Evolutionary conservation across 805 yeast species (phyloP), one percentile per base, ranked within the genome.

Genomic region (Candida odintsovae): DNA sequence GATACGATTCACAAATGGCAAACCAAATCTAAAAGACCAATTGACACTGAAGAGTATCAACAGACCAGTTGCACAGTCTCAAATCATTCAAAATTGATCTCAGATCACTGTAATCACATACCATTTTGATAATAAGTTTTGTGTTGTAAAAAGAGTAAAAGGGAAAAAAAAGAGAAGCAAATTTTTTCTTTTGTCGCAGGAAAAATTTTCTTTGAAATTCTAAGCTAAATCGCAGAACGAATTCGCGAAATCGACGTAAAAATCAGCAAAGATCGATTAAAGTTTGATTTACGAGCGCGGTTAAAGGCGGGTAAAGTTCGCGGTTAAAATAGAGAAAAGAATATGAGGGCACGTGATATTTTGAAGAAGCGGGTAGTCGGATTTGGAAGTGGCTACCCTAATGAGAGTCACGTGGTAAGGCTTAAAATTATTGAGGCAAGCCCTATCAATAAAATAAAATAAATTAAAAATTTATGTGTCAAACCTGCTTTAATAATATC

Each of bases 121-220:
- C 36, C 36, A 33, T 33, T 33, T 28, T 28, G 31, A 13, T 28
- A 28, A n/a, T 28, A 13, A 28, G 7, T 4, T 25, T 28, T 28
- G n/a, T 28, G 15, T 28, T 13, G 31, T 13, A 3, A 28, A 28
- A 28, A 41, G 29, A 33, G 28, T 20, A 43, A 36, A 13, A 33
- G 38, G 39, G 23, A 37, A 23, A 40, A 29, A 40, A 43, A 23
- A n/a, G 33, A 26, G 19, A 42, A n/a, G 26, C 25, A n/a, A 33
- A 46, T 46, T 42, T 33, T 40, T 45, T 48, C 43, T 28, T 28
- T 28, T 28, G 31, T 28, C 13, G 31, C 4, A 28, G 31, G 20
- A 33, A 33, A 33, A 33, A 33, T 18, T 33, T 33, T 33, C 20
- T 11, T n/a, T 33, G 12, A 16, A 13, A 28, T 28, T 28, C 31